A percentile compares a stretch with the other conserved stretches of the same genome.
phyloP scores from a whole-genome alignment of 148 eudicot genomes.

The Rhododendron vialii region DNA sequence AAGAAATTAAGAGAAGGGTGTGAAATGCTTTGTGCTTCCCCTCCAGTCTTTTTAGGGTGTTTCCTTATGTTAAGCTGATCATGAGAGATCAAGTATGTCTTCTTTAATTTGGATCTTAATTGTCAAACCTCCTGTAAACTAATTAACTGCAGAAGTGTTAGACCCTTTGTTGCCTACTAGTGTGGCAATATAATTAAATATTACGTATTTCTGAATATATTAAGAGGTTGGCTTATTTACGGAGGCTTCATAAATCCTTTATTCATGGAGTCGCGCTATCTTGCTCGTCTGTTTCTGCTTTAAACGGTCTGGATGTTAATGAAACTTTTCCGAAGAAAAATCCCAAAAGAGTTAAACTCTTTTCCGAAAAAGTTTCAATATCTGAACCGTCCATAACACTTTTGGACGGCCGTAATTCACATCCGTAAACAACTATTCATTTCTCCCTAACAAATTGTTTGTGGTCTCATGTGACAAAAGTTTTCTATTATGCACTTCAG shows the following conservation, averaged over 20 bases:
- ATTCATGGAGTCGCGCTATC: no score
- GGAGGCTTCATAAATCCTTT: no score
- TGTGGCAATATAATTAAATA: neutral
- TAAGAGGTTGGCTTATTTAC: no score
- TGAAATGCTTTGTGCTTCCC: neutral
- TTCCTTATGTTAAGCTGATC: neutral
- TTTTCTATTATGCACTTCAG: neutral
- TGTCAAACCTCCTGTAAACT: neutral
- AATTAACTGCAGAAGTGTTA: neutral
- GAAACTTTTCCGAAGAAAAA: no score
- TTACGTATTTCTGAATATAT: no score
- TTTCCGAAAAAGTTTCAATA: no score
- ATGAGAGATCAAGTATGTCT: neutral
- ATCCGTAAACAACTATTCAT: no score
- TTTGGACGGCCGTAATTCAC: accelerated
- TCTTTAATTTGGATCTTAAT: neutral
- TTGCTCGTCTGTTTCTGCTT: no score
- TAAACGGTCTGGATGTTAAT: no score
- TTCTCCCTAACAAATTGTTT: no score
- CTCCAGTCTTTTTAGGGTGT: neutral
- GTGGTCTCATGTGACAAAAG: no score
- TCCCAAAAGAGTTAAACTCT: no score
- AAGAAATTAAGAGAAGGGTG: neutral
- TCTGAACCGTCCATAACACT: accelerated
- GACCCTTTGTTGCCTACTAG: neutral